These are phyloP conservation scores for Trametopsis cervina DNA, from an alignment of 768 basidiomycete species.

Conservation along the genomic window DNA sequence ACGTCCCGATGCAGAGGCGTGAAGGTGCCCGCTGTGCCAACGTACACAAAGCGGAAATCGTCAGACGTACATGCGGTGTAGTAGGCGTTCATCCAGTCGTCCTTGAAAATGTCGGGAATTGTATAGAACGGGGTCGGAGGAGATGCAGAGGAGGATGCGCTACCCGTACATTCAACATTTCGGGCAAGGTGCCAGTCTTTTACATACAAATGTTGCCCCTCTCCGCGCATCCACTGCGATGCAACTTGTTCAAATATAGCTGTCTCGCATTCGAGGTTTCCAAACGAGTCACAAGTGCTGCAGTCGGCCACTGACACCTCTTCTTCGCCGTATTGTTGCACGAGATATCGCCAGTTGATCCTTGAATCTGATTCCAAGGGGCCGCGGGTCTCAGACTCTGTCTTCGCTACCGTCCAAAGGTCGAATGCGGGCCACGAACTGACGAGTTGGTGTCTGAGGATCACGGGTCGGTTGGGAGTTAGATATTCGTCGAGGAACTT, in stretches of 20 bases:
- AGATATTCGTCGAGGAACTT: conserved; percentile 19
- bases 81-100: conserved; percentile 27
- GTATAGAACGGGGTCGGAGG: conserved; percentile 14
- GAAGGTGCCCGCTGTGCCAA: conserved; percentile 21
- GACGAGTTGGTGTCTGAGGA: conserved; percentile 17
- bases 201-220: conserved; percentile 18
- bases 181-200: conserved; percentile 26
- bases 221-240: conserved; percentile 14
- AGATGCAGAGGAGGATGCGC: background rate
- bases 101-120: conserved; percentile 22
- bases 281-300: conserved; percentile 16
- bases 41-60: conserved; percentile 26
- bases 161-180: conserved; percentile 6
- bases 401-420: conserved; percentile 16
- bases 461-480: conserved; percentile 18
- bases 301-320: conserved; percentile 22
- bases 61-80: conserved; percentile 21
- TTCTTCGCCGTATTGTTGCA: conserved; percentile 13
- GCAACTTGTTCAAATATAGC: conserved; percentile 18
- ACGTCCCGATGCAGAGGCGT: conserved; percentile 25
- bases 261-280: conserved; percentile 18
- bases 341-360: conserved; percentile 19
- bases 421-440: conserved; percentile 16
- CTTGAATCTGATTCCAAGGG: background rate
- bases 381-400: background rate